phyloP scores from a whole-genome alignment of 23 red algal genomes.

The Pyropia yezoensis region DNA sequence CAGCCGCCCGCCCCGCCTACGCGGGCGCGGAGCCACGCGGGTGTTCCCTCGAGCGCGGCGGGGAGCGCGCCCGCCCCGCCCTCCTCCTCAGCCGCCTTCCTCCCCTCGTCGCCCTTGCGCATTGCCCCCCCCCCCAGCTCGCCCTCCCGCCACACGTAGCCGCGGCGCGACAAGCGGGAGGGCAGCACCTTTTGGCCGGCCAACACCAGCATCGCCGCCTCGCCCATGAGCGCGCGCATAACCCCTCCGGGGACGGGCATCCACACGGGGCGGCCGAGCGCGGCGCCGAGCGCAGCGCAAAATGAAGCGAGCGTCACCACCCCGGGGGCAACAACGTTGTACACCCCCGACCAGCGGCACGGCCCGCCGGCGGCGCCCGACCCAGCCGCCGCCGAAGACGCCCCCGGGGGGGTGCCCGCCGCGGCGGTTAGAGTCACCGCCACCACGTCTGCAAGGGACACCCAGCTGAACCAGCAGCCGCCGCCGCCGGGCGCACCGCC shows the following conservation, averaged over 20 bases:
- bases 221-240: conserved; percentile 47
- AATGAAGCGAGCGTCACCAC: conserved; percentile 57
- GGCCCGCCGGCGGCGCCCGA: conserved; percentile 18
- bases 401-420: not conserved
- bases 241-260: conserved; percentile 66
- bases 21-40: too few species aligned
- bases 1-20: too few species aligned
- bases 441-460: conserved; percentile 19
- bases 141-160: conserved; percentile 29
- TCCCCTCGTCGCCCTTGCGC: too few species aligned
- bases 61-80: too few species aligned
- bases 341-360: conserved; percentile 54
- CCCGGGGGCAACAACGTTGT: conserved; percentile 66
- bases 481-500: conserved; percentile 77
- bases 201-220: conserved; percentile 53
- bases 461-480: conserved; percentile 38
- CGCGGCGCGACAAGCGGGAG: conserved; percentile 18
- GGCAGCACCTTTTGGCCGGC: conserved; percentile 73
- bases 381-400: not conserved
- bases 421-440: not conserved
- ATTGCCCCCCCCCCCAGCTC: not conserved
- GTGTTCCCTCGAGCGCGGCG: too few species aligned
- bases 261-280: conserved; percentile 72
- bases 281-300: conserved; percentile 52
- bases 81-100: too few species aligned